Base-by-base conservation (phyloP, 2,329 filamentous ascomycete species). In the Aspergillus aculeatinus region DNA sequence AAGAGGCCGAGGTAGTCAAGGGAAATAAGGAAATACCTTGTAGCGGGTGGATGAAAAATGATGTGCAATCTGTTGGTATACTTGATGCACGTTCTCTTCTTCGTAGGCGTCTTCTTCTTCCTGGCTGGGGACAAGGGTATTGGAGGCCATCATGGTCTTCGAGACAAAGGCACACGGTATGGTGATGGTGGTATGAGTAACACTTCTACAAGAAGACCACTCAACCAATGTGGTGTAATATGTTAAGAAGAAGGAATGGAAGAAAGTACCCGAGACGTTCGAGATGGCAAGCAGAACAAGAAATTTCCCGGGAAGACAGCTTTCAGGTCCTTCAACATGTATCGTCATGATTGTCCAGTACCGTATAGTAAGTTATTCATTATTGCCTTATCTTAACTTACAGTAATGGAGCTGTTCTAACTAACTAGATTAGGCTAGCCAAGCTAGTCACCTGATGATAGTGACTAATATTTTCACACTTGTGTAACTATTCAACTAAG, bases 21-120 rank as follows among this genome's bases (percentile, higher is more conserved):
- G 23, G 9, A 10, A 19, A 44, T 52, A 87, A 47, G 25, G 5
- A 10, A 19, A 44, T 55, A 87, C 85, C 82, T 89, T 89, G 76
- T 88, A 88, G 65, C 86, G 74, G 7, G 80, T 82, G 2, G 78
- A 74, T 1, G 80, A 81, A 67, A 81, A 82, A 67, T 82, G 80
- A 19, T 73, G 68, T 16, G 80, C 80, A 60, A 82, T 82, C 62
- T 81, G 71, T 57, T 81, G 90, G 80, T 99, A 99, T 64, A 99
- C 91, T 60, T 86, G 81, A 77, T 99, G 95, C 59, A 99, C 95
- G 77, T 98, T 91, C 65, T 88, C 80, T 64, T 88, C 83, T 79
- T 99, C 95, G 79, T 96, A 97, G 7, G 63, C 67, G 52, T 74
- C 74, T 31, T 62, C 48, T 10, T 57, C 33, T 16, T 49, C 27